These are phyloP conservation scores for Trametes villosa DNA, from an alignment of 768 basidiomycete species.

Conservation along the genomic window DNA sequence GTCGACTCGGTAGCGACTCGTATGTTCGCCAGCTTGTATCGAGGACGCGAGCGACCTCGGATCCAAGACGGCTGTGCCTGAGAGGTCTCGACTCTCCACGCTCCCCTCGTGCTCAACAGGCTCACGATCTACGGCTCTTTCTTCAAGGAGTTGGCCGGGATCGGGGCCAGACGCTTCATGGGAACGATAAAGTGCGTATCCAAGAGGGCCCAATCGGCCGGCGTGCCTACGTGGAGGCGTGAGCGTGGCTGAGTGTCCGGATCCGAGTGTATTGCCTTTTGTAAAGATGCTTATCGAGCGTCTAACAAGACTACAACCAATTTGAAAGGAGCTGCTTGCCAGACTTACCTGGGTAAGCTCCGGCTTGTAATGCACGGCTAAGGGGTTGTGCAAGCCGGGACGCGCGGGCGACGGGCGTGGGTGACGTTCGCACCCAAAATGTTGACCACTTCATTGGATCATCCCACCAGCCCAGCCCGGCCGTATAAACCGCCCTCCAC, in stretches of 20 bases:
- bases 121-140: no score
- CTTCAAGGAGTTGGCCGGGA: no score
- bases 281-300: background rate
- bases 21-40: no score
- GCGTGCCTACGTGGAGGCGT: background rate
- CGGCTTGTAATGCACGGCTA: background rate
- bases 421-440: slow-evolving; percentile 18
- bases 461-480: slow-evolving; percentile 12
- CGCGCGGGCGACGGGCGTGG: slow-evolving; percentile 2
- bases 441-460: slow-evolving; percentile 17
- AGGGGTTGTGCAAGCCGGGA: background rate
- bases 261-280: background rate
- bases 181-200: background rate
- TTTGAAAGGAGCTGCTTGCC: background rate
- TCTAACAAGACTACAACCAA: background rate
- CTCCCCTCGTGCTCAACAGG: no score
- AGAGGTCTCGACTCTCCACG: no score
- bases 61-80: no score
- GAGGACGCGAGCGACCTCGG: no score
- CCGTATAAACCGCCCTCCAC: slow-evolving; percentile 9
- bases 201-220: background rate
- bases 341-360: background rate
- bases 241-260: background rate
- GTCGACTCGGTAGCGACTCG: no score
- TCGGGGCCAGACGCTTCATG: background rate